Evolutionary conservation across 1,139 yeast species (phyloP), one percentile per base, ranked within the genome.

Genomic region (Geotrichum restrictum): DNA sequence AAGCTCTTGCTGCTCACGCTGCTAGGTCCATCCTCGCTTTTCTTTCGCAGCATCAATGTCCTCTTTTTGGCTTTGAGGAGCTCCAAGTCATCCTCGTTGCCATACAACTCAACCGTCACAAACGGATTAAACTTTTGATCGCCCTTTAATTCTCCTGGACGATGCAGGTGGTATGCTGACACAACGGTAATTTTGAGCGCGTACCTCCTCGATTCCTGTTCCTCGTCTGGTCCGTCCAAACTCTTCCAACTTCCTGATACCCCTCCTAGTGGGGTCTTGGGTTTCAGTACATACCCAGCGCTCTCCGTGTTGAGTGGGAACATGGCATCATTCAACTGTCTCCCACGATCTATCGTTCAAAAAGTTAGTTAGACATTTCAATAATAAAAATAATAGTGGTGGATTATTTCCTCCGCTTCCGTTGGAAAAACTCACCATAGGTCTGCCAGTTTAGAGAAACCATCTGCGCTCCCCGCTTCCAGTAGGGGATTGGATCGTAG

Each of bases 381-480:
- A 22, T 44, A n/a, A 11, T 14, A 22, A 13, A 8, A 16, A 3
- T 10, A n/a, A 8, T 34, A 11, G 39, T 34, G 39, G 39, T 3
- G 11, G 3, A 4, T 19, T 13, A 14, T 37, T 19, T 11, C 13
- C 16, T 37, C 13, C 27, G n/a, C 8, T 16, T 18, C 18, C 18
- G 7, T 18, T 37, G 27, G 16, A 11, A 6, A 33, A 21, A 45
- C 49, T 36, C 37, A 42, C 52, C 57, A 66, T 81, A 85, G 0
- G 95, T 85, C 68, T 94, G 98, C 98, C 98, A 94, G 64, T 94
- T 94, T 1, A 96, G 83, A 0, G 98, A 98, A 2, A 88, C 98
- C 89, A 94, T 80, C 64, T 93, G 98, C 3, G 79, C 85, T 0
- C 99, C 99, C 50, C 78, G 74, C 46, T 75, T 74, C 98, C 99